Evolutionary conservation across 352 stramenopile species (phyloP), one percentile per base, ranked within the genome.

Genomic region (Phytophthora rubi): DNA sequence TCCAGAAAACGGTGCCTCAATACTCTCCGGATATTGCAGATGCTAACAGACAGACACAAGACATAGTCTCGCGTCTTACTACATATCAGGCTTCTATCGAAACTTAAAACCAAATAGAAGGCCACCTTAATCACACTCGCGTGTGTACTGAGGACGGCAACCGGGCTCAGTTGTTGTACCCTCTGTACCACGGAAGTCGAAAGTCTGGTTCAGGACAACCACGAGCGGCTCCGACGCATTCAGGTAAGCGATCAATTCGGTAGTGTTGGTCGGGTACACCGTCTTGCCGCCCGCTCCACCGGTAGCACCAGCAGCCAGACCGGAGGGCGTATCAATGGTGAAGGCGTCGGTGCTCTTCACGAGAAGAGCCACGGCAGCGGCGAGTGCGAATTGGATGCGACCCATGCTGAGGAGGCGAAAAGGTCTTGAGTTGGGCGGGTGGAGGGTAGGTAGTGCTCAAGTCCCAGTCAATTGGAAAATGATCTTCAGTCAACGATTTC

Each of bases 141-240:
- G 68, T 0, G 59, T 75, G 65, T 75, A 82, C 23, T 26, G 23
- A 26, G 23, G 23, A 26, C 68, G 68, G 52, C 77, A 81, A 8
- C 73, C 77, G 0, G 44, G 52, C 53, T 82, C 77, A 13, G 77
- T 82, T 18, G 70, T 79, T n/a, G 62, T 72, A 21, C 73, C 73
- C 47, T 82, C 77, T 0, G 75, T 76, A 21, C 67, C 73, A 13
- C 63, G 65, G 63, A 81, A 84, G 67, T 81, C 70, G 35, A 84
- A 78, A 0, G 55, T 64, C 56, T 81, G 66, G 65, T 71, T 78
- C 32, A 85, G 64, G n/a, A 82, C 59, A 28, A 83, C 73, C 6
- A 81, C 73, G 10, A 68, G 66, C 15, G 74, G 53, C 30, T 62
- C 53, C 4, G 45, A 60, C 18, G 71, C 56, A 16, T 68, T 70